Conservation (phyloP, 345 rosid species). For the Salix caprea region DNA sequence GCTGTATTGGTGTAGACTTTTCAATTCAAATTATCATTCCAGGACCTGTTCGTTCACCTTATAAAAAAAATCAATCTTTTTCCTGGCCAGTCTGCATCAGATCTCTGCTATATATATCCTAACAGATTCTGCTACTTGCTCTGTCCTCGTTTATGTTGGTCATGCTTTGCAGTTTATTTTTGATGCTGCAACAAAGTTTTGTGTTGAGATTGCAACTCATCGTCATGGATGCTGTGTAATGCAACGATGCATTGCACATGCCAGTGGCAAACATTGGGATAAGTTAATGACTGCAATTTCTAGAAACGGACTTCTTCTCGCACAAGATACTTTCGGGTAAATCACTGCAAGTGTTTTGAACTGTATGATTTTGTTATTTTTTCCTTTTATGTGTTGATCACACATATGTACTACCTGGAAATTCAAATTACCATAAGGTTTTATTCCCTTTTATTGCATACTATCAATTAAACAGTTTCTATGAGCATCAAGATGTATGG, state of each 20-base stretch:
- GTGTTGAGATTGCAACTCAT: conserved; percentile 66
- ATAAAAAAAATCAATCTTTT: neutral
- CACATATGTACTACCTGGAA: neutral
- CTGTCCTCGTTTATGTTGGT: neutral
- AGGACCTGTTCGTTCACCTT: neutral
- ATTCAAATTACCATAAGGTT: neutral
- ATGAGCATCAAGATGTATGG: no score
- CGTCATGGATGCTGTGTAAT: conserved; percentile 73
- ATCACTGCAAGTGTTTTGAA: neutral
- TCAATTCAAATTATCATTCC: neutral
- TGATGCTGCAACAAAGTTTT: conserved; percentile 54
- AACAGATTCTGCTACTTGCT: neutral
- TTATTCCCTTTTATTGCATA: neutral
- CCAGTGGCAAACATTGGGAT: conserved; percentile 43
- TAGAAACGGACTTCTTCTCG: conserved; percentile 47
- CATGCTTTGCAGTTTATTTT: conserved; percentile 51
- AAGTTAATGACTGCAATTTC: conserved; percentile 48
- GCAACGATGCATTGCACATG: conserved; percentile 58
- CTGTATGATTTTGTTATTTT: neutral
- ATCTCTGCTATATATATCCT: neutral
- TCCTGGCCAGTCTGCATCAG: neutral
- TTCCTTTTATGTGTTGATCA: neutral
- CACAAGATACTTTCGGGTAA: conserved; percentile 81
- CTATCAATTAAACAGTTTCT: neutral
- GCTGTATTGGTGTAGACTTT: neutral